These are phyloP conservation scores for Dactylellina haptotyla DNA, from an alignment of 2,329 filamentous ascomycete species.

Conservation along the genomic window DNA sequence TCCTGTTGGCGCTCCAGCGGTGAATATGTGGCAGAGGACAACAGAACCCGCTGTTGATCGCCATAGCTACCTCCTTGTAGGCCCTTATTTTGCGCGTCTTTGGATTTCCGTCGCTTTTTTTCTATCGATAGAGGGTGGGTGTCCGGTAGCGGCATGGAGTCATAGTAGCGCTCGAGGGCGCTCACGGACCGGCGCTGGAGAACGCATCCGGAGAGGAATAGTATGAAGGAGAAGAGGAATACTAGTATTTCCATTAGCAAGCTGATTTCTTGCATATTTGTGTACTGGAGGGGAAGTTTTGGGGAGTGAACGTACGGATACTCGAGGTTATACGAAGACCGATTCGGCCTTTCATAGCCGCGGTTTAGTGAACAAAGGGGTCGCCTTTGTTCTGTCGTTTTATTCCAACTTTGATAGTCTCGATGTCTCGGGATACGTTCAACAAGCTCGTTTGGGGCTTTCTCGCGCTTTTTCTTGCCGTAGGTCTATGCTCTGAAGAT, in stretches of 20 bases:
- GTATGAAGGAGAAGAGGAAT: conserved; percentile 57
- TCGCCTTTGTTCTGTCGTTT: neutral
- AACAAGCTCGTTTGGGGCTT: too few species aligned
- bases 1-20: conserved; percentile 8
- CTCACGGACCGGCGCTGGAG: conserved; percentile 56
- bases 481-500: too few species aligned
- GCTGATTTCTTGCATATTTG: neutral
- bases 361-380: neutral
- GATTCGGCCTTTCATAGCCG: conserved; percentile 52
- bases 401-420: too few species aligned
- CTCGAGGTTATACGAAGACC: conserved; percentile 52
- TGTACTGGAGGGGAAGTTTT: neutral
- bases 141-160: conserved; percentile 34
- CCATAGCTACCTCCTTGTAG: neutral
- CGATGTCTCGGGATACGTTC: neutral
- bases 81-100: neutral
- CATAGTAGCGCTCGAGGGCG: conserved; percentile 53
- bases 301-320: conserved; percentile 19
- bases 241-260: conserved; percentile 40
- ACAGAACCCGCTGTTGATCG: conserved; percentile 22
- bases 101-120: conserved; percentile 32
- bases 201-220: conserved; percentile 57
- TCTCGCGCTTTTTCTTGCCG: too few species aligned
- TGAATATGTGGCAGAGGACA: neutral
- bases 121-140: conserved; percentile 33